Evolutionary conservation across 805 yeast species (phyloP).

Genomic region (Deakozyma indianensis): DNA sequence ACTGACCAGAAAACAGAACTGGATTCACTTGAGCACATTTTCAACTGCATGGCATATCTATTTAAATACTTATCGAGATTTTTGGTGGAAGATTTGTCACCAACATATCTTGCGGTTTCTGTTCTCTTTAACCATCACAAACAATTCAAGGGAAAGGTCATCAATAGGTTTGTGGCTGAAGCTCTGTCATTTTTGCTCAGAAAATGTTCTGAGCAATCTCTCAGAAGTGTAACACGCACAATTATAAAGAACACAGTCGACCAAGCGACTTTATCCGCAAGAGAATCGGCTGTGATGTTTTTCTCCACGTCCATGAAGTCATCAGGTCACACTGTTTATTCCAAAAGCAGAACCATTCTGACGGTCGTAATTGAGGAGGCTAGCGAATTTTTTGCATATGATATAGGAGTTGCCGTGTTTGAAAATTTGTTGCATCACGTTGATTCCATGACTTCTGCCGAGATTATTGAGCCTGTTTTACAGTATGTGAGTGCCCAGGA

Average conservation of each 20-base stretch:
- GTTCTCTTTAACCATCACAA: constrained; percentile 47
- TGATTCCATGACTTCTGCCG: not conserved
- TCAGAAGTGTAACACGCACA: constrained; percentile 31
- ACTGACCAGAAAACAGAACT: constrained; percentile 34
- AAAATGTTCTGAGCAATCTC: constrained; percentile 38
- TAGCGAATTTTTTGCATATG: not conserved
- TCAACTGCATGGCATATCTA: constrained; percentile 71
- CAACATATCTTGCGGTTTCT: constrained; percentile 51
- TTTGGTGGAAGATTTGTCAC: constrained; percentile 45
- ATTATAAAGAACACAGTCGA: constrained; percentile 18
- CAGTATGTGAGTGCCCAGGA: not conserved
- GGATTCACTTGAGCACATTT: constrained; percentile 63
- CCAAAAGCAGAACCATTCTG: constrained; percentile 45
- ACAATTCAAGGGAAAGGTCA: constrained; percentile 27
- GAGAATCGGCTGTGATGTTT: constrained; percentile 35
- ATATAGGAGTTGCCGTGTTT: not conserved
- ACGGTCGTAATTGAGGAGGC: constrained; percentile 5
- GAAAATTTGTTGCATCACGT: not conserved
- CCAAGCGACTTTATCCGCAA: not conserved
- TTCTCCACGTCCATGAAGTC: constrained; percentile 64
- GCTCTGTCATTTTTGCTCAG: constrained; percentile 74
- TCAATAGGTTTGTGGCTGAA: constrained; percentile 78
- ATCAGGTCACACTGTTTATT: constrained; percentile 59
- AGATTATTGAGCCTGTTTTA: not conserved
- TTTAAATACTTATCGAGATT: constrained; percentile 73